A percentile compares a stretch with the other conserved stretches of the same genome.
Evolutionary conservation across 257 asterid species (phyloP).

Genomic region (Schizonepeta tenuifolia): DNA sequence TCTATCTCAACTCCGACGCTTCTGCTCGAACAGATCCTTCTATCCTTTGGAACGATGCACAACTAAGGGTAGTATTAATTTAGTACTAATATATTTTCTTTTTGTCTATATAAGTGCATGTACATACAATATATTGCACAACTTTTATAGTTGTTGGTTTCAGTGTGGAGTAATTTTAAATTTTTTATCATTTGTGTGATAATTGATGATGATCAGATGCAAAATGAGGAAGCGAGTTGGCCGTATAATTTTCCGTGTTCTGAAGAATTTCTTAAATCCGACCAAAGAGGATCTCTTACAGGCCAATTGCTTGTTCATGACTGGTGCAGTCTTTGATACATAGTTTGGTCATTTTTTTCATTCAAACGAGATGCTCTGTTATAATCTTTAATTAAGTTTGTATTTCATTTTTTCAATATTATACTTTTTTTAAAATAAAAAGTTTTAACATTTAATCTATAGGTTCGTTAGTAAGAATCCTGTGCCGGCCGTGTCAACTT

Average conservation of each 20-base stretch:
- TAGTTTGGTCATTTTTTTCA: not conserved
- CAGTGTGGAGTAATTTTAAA: not conserved
- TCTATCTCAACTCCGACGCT: constrained; percentile 59
- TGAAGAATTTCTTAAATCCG: constrained; percentile 46
- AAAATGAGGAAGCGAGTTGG: constrained; percentile 55
- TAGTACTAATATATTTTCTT: too few relatives aligned
- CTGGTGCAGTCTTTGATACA: constrained; percentile 19
- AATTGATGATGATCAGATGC: constrained; percentile 49
- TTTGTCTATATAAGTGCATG: too few relatives aligned
- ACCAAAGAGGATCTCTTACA: constrained; percentile 51
- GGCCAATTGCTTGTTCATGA: constrained; percentile 63
- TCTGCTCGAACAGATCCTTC: constrained; percentile 42
- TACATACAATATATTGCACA: too few relatives aligned
- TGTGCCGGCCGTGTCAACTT: constrained; percentile 42
- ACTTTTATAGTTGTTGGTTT: not conserved
- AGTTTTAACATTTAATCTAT: not conserved
- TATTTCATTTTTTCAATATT: not conserved
- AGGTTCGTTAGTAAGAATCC: constrained; percentile 33
- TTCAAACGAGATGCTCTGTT: not conserved
- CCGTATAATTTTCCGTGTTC: constrained; percentile 63
- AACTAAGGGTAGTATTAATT: constrained; percentile 44
- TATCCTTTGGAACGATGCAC: constrained; percentile 73
- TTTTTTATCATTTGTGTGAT: not conserved
- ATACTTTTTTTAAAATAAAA: not conserved
- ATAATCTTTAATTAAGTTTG: too few relatives aligned